These are phyloP conservation scores for Taphrina communis DNA, from an alignment of 1,139 yeast genomes.

Conservation along the genomic window DNA sequence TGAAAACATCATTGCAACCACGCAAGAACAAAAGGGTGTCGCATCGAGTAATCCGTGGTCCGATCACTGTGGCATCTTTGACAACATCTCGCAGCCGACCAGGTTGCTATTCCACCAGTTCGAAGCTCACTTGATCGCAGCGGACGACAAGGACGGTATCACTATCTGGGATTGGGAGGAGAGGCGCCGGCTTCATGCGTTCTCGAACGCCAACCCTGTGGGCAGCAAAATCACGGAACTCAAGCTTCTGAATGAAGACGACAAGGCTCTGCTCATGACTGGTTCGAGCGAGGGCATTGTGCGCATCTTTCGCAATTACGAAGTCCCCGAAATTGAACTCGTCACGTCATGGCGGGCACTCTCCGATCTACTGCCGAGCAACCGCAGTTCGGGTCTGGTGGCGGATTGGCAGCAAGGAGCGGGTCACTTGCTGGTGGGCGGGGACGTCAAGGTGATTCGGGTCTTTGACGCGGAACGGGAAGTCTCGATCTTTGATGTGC, in stretches of 20 bases:
- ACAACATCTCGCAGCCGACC: constrained; percentile 80
- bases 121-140: constrained; percentile 78
- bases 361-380: constrained; percentile 79
- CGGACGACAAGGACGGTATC: constrained; percentile 83
- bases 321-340: constrained; percentile 62
- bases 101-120: constrained; percentile 83
- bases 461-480: constrained; percentile 98
- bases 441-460: constrained; percentile 89
- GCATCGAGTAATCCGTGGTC: constrained; percentile 90
- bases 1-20: constrained; percentile 81
- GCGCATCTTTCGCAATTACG: constrained; percentile 79
- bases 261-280: constrained; percentile 77
- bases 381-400: constrained; percentile 80
- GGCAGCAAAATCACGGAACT: constrained; percentile 89
- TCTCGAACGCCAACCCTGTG: constrained; percentile 82
- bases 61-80: constrained; percentile 63
- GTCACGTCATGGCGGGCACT: constrained; percentile 93
- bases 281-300: constrained; percentile 96
- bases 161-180: constrained; percentile 89
- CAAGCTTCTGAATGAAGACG: constrained; percentile 89
- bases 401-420: constrained; percentile 98
- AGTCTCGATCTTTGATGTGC: constrained; percentile 80
- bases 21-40: constrained; percentile 85
- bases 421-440: constrained; percentile 89
- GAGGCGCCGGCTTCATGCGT: constrained; percentile 63